Base-by-base conservation (phyloP, 495 filamentous ascomycete genomes). In the Arthonia radiata region DNA sequence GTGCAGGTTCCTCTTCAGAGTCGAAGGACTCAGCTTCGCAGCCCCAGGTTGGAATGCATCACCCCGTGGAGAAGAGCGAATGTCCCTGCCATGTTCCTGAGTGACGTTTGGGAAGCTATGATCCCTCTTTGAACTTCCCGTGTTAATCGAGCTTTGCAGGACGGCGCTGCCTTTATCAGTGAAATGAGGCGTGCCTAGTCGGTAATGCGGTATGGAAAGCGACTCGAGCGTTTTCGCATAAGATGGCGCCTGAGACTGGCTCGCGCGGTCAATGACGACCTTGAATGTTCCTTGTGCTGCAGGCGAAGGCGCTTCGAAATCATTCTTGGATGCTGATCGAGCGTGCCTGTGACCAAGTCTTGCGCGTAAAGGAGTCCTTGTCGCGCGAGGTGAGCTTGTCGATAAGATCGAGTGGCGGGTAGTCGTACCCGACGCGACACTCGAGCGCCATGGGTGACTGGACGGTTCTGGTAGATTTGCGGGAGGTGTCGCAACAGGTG, bases 151-250 rank as follows among this genome's bases (percentile, higher is more conserved):
- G 40, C 67, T 77, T 30, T 77, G 72, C 35, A 94, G 57, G 32
- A 76, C 64, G 2, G 81, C 71, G 24, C 69, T 86, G 5, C 80
- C 77, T 32, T 64, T 61, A 12, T 63, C 48, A 34, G 71, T 83
- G 44, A 91, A 92, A 24, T 67, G 66, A 6, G 81, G 74, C 3
- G 74, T 72, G 3, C 79, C 81, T 29, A 94, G 55, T 29, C 70
- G 67, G 53, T 89, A 89, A 34, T 77, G 70, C 22, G 86, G 81
- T 30, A 93, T 89, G 5, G 73, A n/a, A n/a, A n/a, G 62, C 18
- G 83, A 60, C 35, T 90, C 67, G 25, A 92, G 45, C 21, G 69
- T 48, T 11, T 67, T 67, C 21, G 58, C 44, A 14, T 39, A 44
- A 33, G 48, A 39, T 34, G 66, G 60, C 36, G 74, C 67, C n/a